phyloP scores from a whole-genome alignment of 352 stramenopile species.

The Thalassiosira delicatula region DNA sequence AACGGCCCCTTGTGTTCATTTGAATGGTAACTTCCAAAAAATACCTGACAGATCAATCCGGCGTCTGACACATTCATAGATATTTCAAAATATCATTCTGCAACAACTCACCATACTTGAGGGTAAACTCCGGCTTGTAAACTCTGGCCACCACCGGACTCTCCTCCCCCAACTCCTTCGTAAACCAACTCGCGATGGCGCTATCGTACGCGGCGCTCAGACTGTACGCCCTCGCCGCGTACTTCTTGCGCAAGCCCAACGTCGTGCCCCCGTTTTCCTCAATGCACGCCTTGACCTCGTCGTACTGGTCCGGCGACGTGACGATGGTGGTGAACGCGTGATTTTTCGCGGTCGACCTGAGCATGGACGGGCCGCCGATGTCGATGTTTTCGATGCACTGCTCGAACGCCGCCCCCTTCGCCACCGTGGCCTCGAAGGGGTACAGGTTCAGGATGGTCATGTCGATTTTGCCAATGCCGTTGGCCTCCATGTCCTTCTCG shows the following conservation, averaged over 20 bases:
- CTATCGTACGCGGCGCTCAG: conserved; percentile 93
- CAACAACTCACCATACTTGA: conserved; percentile 84
- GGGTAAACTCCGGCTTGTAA: conserved; percentile 92
- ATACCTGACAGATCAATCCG: too few species aligned
- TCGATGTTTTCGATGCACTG: conserved; percentile 99
- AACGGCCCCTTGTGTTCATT: not conserved
- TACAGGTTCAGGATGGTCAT: conserved; percentile 99
- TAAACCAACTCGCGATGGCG: conserved; percentile 96
- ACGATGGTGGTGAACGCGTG: conserved; percentile 97
- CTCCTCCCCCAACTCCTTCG: conserved; percentile 87
- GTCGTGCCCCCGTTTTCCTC: conserved; percentile 84
- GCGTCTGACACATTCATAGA: too few species aligned
- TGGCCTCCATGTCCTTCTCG: conserved; percentile 94
- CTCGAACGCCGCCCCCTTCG: conserved; percentile 91
- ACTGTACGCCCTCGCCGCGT: conserved; percentile 87
- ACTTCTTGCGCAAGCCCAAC: conserved; percentile 78
- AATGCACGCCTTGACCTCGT: conserved; percentile 90
- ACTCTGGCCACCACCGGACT: conserved; percentile 88
- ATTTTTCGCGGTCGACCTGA: conserved; percentile 99
- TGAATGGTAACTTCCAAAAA: not conserved
- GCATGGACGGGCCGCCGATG: conserved; percentile 99
- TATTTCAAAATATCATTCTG: too few species aligned
- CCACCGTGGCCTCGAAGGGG: conserved; percentile 97
- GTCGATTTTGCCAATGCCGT: conserved; percentile 97
- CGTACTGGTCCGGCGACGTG: conserved; percentile 95